Evolutionary conservation across 2,329 filamentous ascomycete species (phyloP).

Genomic region (Phyllosticta citriasiana): DNA sequence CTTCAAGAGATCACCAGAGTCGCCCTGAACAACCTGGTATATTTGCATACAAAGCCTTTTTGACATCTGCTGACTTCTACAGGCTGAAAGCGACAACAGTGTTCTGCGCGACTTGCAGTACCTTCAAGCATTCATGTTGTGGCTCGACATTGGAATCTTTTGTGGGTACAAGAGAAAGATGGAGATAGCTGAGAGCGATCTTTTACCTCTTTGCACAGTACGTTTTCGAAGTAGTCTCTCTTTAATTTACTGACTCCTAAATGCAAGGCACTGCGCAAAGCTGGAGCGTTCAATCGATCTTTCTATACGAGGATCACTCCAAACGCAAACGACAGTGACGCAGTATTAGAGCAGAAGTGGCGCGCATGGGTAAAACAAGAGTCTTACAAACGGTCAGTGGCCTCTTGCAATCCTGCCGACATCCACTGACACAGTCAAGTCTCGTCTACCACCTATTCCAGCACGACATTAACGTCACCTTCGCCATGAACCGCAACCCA

Average conservation of each 20-base stretch:
- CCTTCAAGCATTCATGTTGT: slow-evolving; percentile 41
- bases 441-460: slow-evolving; percentile 56
- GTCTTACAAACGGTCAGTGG: slow-evolving; percentile 35
- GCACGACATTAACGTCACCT: slow-evolving; percentile 56
- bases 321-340: slow-evolving; percentile 43
- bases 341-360: slow-evolving; percentile 55
- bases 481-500: slow-evolving; percentile 54
- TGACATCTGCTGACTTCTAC: background rate
- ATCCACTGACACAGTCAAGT: slow-evolving; percentile 32
- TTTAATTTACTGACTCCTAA: background rate
- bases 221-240: background rate
- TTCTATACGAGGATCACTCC: slow-evolving; percentile 45
- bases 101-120: slow-evolving; percentile 38
- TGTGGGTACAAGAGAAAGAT: slow-evolving; percentile 50
- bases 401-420: slow-evolving; percentile 10
- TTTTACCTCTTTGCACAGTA: slow-evolving; percentile 41
- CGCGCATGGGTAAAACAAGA: slow-evolving; percentile 53
- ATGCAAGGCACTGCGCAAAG: slow-evolving; percentile 39
- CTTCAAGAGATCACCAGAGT: slow-evolving; percentile 23
- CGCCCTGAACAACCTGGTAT: slow-evolving; percentile 17
- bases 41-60: background rate
- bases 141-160: slow-evolving; percentile 47
- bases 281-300: slow-evolving; percentile 48
- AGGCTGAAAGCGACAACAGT: slow-evolving; percentile 21
- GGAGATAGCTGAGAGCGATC: slow-evolving; percentile 49